Evolutionary conservation across 1,284 basidiomycete species (phyloP), one percentile per base, ranked within the genome.

Genomic region (Sporisorium scitamineum): DNA sequence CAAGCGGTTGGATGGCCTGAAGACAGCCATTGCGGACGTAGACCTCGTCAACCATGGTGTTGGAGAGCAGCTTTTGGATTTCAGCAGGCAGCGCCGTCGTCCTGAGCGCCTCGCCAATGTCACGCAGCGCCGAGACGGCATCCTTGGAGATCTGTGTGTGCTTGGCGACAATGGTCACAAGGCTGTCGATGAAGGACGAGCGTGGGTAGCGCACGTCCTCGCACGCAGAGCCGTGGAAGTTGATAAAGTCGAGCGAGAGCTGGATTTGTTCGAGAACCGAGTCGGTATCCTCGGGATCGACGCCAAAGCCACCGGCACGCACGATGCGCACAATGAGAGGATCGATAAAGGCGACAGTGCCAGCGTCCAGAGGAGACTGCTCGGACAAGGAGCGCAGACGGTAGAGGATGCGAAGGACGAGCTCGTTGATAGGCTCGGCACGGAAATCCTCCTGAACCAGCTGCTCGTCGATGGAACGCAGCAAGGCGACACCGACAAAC

Each of bases 1-100:
- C 97, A 78, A 99, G 92, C 0, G 94, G 92, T 88, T 94, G 93
- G 7, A 98, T 88, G 0, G 95, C 90, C 82, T 97, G 95, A n/a
- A 99, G 87, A 81, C 93, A 94, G 5, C 95, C 92, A 77, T 92
- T 93, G 41, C 96, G 90, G 5, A 94, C 93, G 82, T 94, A 93
- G 0, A 92, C 91, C 81, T 99, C 97, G 77, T 95, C 92, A n/a
- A 90, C 88, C 13, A 99, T 88, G 0, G 91, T 92, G 13, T 94
- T 93, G 13, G 86, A 86, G 26, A 98, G 87, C 50, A 99, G 87
- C 61, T 76, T 77, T 42, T 78, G 61, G 39, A 76, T 61, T 41
- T 64, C 69, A 16, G 16, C 90, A 88, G 71, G 73, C 54, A 61
- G 45, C 13, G 61, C 69, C 5, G 61, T 62, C 24, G 5, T 86